Evolutionary conservation across 78 protist genomes (phyloP).

Genomic region (Bodo saltans): DNA sequence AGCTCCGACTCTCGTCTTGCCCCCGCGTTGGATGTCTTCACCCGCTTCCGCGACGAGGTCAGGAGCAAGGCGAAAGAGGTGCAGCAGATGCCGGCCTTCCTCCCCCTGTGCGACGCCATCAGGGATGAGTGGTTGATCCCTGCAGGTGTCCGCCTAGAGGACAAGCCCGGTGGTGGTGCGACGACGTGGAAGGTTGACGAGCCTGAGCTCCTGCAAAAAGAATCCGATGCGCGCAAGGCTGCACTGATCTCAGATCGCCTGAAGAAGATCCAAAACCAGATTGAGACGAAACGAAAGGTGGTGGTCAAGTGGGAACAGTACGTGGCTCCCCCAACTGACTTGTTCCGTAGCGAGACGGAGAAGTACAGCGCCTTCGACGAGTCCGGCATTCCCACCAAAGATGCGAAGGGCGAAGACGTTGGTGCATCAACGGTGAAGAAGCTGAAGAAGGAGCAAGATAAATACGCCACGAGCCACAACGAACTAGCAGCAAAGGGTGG

Average conservation of each 20-base stretch:
- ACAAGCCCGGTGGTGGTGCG: constrained; percentile 1
- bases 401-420: constrained; percentile 23
- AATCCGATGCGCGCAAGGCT: background rate
- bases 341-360: constrained; percentile 29
- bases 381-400: constrained; percentile 45
- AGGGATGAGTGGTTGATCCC: constrained; percentile 65
- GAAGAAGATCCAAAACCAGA: background rate
- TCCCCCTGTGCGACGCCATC: constrained; percentile 52
- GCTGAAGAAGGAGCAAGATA: constrained; percentile 18
- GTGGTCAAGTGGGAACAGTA: background rate
- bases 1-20: background rate
- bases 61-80: constrained; percentile 24
- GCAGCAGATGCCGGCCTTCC: constrained; percentile 12
- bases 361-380: constrained; percentile 43
- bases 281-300: background rate
- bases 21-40: constrained; percentile 22
- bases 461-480: background rate
- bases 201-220: constrained; percentile 28
- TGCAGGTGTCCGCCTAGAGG: constrained; percentile 75
- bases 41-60: constrained; percentile 52
- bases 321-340: constrained; percentile 5
- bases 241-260: background rate
- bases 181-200: constrained; percentile 53
- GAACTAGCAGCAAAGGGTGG: background rate
- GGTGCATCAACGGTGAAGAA: background rate